Percentiles rank a stretch among this genome's conserved stretches.
These are phyloP conservation scores for Pythium diclinum DNA, from an alignment of 352 stramenopile species.

Conservation along the genomic window DNA sequence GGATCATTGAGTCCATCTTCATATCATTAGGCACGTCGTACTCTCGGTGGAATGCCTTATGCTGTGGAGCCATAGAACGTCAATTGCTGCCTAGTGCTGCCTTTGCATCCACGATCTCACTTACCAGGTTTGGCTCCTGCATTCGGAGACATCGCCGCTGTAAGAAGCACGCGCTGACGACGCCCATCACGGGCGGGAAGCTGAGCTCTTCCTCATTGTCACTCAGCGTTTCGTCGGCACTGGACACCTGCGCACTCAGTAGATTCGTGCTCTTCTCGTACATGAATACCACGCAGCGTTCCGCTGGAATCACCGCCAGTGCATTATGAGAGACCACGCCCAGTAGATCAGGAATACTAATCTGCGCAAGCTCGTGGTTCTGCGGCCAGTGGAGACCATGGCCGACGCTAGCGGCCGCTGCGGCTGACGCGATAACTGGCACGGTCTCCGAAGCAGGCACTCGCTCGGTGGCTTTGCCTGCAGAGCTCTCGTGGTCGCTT, in stretches of 20 bases:
- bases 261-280: slow-evolving; percentile 53
- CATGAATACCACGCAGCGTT: slow-evolving; percentile 51
- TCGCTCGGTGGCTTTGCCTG: neutral
- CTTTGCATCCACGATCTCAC: neutral
- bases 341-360: slow-evolving; percentile 23
- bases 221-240: neutral
- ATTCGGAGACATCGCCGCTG: slow-evolving; percentile 55
- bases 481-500: neutral
- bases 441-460: neutral
- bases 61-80: slow-evolving; percentile 23
- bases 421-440: neutral
- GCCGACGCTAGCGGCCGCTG: neutral
- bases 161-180: slow-evolving; percentile 57
- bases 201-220: slow-evolving; percentile 16
- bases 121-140: slow-evolving; percentile 49
- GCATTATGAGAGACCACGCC: slow-evolving; percentile 34
- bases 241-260: slow-evolving; percentile 35
- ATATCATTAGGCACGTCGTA: slow-evolving; percentile 56
- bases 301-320: slow-evolving; percentile 36
- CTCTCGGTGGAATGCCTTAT: slow-evolving; percentile 53
- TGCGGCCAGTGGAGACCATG: slow-evolving; percentile 27
- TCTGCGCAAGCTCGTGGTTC: slow-evolving; percentile 34
- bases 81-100: neutral
- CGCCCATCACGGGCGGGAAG: slow-evolving; percentile 53
- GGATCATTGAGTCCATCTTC: slow-evolving; percentile 52